Conservation (phyloP, 2,329 filamentous ascomycete species). For the Penicillium corylophilum region DNA sequence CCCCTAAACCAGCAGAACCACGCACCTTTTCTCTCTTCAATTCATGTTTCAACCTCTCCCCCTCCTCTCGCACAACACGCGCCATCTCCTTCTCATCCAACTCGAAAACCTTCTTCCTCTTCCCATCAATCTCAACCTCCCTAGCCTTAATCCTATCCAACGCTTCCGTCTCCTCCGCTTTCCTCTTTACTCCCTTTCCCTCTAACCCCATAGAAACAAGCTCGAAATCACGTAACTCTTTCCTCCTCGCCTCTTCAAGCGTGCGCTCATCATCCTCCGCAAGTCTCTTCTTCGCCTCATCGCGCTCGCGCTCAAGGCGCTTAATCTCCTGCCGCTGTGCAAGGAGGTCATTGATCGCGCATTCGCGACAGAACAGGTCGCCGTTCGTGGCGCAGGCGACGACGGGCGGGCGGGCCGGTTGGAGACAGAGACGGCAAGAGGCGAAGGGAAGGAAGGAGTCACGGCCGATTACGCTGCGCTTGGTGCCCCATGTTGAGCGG, state of each 20-base stretch:
- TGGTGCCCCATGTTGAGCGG: slow-evolving; percentile 76
- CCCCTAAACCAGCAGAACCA: background rate
- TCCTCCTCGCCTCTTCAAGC: slow-evolving; percentile 67
- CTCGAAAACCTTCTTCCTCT: slow-evolving; percentile 74
- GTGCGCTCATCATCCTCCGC: slow-evolving; percentile 59
- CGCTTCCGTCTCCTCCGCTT: slow-evolving; percentile 29
- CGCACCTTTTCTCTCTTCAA: slow-evolving; percentile 70
- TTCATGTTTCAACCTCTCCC: slow-evolving; percentile 65
- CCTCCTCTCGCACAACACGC: slow-evolving; percentile 68
- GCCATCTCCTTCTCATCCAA: slow-evolving; percentile 74
- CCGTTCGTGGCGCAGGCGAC: slow-evolving; percentile 75
- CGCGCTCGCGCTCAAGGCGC: slow-evolving; percentile 67
- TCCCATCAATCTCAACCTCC: slow-evolving; percentile 48
- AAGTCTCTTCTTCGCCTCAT: slow-evolving; percentile 61
- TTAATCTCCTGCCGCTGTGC: slow-evolving; percentile 90
- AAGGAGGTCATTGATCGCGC: slow-evolving; percentile 85
- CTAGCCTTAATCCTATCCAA: slow-evolving; percentile 32
- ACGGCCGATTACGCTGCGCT: slow-evolving; percentile 77
- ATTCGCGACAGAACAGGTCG: slow-evolving; percentile 94
- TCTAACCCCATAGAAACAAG: slow-evolving; percentile 69
- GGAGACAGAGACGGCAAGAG: slow-evolving; percentile 82
- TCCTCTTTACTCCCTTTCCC: slow-evolving; percentile 29
- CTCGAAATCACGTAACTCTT: slow-evolving; percentile 80
- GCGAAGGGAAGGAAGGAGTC: slow-evolving; percentile 93
- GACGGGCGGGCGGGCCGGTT: slow-evolving; percentile 77